Evolutionary conservation across 345 rosid genomes (phyloP).

Genomic region (Camelina laxa): DNA sequence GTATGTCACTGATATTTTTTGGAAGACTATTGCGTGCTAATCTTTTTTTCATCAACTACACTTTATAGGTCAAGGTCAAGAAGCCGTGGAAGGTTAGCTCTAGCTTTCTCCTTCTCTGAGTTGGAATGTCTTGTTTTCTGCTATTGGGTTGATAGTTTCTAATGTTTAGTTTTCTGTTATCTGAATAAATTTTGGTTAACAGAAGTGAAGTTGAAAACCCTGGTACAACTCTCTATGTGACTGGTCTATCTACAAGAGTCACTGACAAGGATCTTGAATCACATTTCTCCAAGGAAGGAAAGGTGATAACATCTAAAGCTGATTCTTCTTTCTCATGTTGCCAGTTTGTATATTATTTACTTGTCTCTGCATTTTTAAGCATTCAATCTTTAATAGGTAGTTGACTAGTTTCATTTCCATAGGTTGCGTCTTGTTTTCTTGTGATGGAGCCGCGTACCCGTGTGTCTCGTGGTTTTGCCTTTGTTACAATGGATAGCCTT

Average conservation of each 20-base stretch:
- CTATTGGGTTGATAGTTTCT: background rate
- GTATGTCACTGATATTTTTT: background rate
- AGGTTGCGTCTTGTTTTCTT: constrained; percentile 93
- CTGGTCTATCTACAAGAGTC: constrained; percentile 94
- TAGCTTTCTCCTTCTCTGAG: constrained; percentile 12
- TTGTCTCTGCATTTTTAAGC: background rate
- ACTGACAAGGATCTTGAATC: constrained; percentile 87
- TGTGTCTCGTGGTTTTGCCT: constrained; percentile 96
- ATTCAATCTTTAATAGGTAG: constrained; percentile 11
- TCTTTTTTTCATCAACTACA: constrained; percentile 28
- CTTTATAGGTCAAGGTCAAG: constrained; percentile 73
- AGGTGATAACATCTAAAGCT: constrained; percentile 53
- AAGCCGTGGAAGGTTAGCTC: constrained; percentile 77
- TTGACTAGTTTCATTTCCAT: constrained; percentile 23
- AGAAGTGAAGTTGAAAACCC: constrained; percentile 62
- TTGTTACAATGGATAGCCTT: constrained; percentile 76
- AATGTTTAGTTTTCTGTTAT: background rate
- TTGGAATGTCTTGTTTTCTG: background rate
- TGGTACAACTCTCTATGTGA: constrained; percentile 91
- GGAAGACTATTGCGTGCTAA: background rate
- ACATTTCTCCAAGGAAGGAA: constrained; percentile 97
- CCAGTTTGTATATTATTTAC: background rate
- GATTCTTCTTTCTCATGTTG: background rate
- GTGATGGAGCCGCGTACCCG: constrained; percentile 95
- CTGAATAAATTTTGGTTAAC: constrained; percentile 27